Base-by-base conservation (phyloP, 106 monocot genomes). In the Narthecium ossifragum region DNA sequence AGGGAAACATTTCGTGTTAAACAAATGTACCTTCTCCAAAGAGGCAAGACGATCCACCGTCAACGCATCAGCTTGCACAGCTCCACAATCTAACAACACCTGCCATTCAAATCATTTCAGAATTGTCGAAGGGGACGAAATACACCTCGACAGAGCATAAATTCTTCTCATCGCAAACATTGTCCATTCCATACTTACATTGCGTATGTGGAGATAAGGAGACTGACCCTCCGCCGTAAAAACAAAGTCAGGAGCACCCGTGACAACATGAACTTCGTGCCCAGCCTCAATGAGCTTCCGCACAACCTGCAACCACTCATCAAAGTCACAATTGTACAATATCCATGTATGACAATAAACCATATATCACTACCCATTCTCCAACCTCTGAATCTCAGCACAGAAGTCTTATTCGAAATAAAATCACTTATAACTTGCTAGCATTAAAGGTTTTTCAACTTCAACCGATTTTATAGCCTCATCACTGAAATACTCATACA, bases 181-280 rank as follows among this genome's bases (percentile, higher is more conserved):
- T n/a, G n/a, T n/a, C n/a, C n/a, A 23, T 23, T 6, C 0, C 1
- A 18, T 1, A 22, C 62, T 51, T 26, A 93, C 94, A 80, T 83
- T 96, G 49, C 94, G 90, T 34, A 96, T 78, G 59, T 80, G 83
- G 32, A 96, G 81, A 50, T 83, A 83, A 21, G 80, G 80, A 57
- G 94, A 96, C 56, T 81, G 72, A 55, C 90, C 81, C 34, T 90
- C 90, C 15, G 70, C 81, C 26, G 86, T 96, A 53, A 96, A 96
- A 53, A 96, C 94, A 78, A 96, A 96, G 10, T 90, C 82, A 11
- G 94, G 94, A 50, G 86, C 89, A 55, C 76, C 94, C 11, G 94
- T 90, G 20, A 90, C 86, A 31, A 84, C 90, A 69, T 96, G 70
- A 23, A 96, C 94, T 30, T 80, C 90, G 66, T 96, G 94, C 29